A percentile compares a stretch with the other conserved stretches of the same genome.
Evolutionary conservation across 2,329 filamentous ascomycete genomes (phyloP).

Genomic region (Alternaria solani): DNA sequence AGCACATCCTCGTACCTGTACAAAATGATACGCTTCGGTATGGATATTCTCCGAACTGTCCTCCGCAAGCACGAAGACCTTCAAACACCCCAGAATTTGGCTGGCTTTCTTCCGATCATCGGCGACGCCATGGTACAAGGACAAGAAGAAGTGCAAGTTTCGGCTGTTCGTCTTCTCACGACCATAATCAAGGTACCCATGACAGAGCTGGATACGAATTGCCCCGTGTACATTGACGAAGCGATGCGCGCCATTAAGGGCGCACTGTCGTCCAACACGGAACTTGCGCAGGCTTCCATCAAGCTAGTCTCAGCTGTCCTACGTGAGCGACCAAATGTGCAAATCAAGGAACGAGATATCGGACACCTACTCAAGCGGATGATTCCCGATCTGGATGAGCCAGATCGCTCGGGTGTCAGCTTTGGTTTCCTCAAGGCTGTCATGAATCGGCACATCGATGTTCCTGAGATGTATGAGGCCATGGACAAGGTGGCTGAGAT

Average conservation of each 20-base stretch:
- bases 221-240: conserved; percentile 82
- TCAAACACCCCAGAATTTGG: conserved; percentile 78
- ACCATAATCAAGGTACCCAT: conserved; percentile 87
- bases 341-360: conserved; percentile 80
- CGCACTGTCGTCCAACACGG: conserved; percentile 79
- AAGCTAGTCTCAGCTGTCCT: conserved; percentile 88
- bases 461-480: conserved; percentile 87
- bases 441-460: conserved; percentile 83
- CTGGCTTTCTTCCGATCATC: conserved; percentile 86
- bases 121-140: conserved; percentile 84
- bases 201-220: conserved; percentile 71
- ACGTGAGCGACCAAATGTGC: conserved; percentile 77
- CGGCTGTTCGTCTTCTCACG: conserved; percentile 83
- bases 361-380: conserved; percentile 83
- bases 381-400: conserved; percentile 89
- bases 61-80: conserved; percentile 85
- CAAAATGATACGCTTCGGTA: conserved; percentile 86
- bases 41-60: conserved; percentile 87
- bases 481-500: conserved; percentile 82
- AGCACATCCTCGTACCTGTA: conserved; percentile 80
- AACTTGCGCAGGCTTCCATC: conserved; percentile 84
- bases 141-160: conserved; percentile 92
- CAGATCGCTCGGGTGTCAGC: conserved; percentile 87
- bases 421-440: conserved; percentile 94
- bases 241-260: conserved; percentile 82